phyloP scores from a whole-genome alignment of 129 eudicot genomes.

The Heracleum sosnowskyi region DNA sequence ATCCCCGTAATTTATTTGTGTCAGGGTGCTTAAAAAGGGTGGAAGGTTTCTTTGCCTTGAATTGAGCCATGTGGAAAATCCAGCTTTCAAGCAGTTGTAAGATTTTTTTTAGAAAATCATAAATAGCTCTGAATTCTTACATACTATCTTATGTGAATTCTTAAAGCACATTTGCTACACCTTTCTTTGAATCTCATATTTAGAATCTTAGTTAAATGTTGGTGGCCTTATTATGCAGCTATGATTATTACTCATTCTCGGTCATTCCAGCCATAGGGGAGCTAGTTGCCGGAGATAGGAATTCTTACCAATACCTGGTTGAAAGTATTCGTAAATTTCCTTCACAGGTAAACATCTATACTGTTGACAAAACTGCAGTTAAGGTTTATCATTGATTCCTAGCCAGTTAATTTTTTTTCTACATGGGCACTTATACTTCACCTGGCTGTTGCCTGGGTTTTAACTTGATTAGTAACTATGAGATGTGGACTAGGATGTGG shows the following conservation, averaged over 20 bases:
- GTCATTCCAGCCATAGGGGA: conserved; percentile 84
- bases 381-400: neutral
- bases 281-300: conserved; percentile 86
- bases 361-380: neutral
- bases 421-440: neutral
- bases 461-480: neutral
- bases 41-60: conserved; percentile 98
- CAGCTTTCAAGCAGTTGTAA: conserved; percentile 82
- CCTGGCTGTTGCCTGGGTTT: neutral
- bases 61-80: conserved; percentile 87
- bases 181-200: too few relatives aligned
- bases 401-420: neutral
- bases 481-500: neutral
- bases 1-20: neutral
- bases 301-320: conserved; percentile 90
- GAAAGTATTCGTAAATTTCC: conserved; percentile 96
- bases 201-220: neutral
- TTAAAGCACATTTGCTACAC: neutral
- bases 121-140: neutral
- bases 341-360: conserved; percentile 44
- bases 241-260: conserved; percentile 82
- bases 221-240: conserved; percentile 33
- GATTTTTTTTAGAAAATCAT: conserved; percentile 9
- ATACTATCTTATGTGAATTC: neutral
- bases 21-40: conserved; percentile 86